Evolutionary conservation across 345 rosid genomes (phyloP), one percentile per base, ranked within the genome.

Genomic region (Dovyalis caffra): DNA sequence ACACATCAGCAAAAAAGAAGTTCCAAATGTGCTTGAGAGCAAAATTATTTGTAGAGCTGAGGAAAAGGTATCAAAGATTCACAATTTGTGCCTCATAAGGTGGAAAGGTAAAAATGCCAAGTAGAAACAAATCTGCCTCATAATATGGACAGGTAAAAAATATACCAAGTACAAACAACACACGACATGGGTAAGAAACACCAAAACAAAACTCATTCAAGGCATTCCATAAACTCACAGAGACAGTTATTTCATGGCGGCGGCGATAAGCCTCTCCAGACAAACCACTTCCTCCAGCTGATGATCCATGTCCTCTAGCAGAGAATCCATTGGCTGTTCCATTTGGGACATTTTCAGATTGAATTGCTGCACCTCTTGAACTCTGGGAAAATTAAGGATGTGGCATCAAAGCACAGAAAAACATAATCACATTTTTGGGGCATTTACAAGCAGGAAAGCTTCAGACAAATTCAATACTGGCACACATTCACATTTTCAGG

Each of bases 231-330:
- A 74, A 74, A 86, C 96, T 88, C 85, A 95, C 98, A 35, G 82
- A 75, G 61, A 91, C 91, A 38, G 92, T 83, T 77, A 93, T 93
- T 82, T 95, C 99, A 88, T 95, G 97, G 45, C 80, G 87, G 69
- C 83, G 87, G 37, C 90, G 85, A 77, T 93, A 95, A 74, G 89
- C 97, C 74, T 91, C 98, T 0, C 87, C 78, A 67, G 96, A 84
- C 16, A 90, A 29, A 71, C 78, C 73, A 78, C 49, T 76, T 68
- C 77, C 93, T 2, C 86, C 87, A 57, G 81, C 76, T 74, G 84
- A 74, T 35, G 84, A 43, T 77, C 81, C 91, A 73, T 76, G 70
- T 71, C 76, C 90, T 80, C 84, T 81, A 64, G 83, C 51, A 74
- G 87, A 76, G 11, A 78, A 64, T 29, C 81, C 90, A 69, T 47